Percentiles rank a stretch among this genome's conserved stretches.
These are phyloP conservation scores for Rhizopogon sp. DNA, from an alignment of 768 basidiomycete genomes.

Conservation along the genomic window DNA sequence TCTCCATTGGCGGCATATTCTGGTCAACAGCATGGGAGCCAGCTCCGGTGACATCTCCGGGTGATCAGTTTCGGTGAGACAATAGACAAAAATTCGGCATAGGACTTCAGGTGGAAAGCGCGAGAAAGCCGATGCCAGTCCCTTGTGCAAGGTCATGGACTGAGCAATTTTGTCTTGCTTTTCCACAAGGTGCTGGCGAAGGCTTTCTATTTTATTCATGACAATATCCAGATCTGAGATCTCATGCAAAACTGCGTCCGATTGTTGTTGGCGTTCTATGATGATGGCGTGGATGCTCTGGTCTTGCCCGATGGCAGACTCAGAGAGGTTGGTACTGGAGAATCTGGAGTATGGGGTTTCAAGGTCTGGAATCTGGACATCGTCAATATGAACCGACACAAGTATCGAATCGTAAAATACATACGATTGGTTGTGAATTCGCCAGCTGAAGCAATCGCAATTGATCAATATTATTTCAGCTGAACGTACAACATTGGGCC, in stretches of 20 bases:
- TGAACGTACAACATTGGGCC: no score
- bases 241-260: constrained; percentile 10
- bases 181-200: constrained; percentile 10
- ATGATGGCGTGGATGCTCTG: constrained; percentile 12
- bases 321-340: constrained; percentile 7
- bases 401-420: no score
- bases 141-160: constrained; percentile 16
- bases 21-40: no score
- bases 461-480: background rate
- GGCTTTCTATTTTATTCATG: constrained; percentile 7
- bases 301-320: constrained; percentile 2
- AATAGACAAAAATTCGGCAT: constrained; percentile 41
- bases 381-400: background rate
- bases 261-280: constrained; percentile 9
- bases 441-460: background rate
- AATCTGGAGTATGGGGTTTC: background rate
- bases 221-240: constrained; percentile 9
- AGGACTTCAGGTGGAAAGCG: constrained; percentile 41
- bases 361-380: background rate
- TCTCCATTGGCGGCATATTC: background rate
- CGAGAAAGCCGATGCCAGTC: constrained; percentile 26
- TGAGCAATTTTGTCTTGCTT: constrained; percentile 5
- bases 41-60: no score
- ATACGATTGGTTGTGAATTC: background rate
- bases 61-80: constrained; percentile 10